Evolutionary conservation across 129 eudicot genomes (phyloP).

Genomic region (Dittrichia graveolens): DNA sequence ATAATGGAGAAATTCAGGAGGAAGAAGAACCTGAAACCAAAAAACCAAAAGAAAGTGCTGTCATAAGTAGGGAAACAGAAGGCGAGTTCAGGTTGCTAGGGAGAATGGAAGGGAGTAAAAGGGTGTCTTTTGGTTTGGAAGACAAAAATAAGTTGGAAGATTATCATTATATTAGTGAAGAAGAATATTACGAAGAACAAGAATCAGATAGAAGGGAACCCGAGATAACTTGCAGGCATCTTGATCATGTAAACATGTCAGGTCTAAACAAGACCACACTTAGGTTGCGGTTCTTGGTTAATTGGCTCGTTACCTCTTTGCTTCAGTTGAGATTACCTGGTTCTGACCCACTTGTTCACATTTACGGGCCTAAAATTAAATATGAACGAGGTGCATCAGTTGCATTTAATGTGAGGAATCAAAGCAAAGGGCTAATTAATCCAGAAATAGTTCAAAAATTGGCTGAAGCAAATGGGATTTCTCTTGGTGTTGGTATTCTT

Average conservation of each 20-base stretch:
- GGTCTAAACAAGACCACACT: constrained; percentile 46
- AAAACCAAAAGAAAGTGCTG: constrained; percentile 40
- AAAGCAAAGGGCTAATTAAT: constrained; percentile 33
- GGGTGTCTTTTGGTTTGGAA: constrained; percentile 43
- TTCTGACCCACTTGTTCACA: constrained; percentile 42
- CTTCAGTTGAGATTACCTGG: constrained; percentile 34
- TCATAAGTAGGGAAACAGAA: constrained; percentile 47
- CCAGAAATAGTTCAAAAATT: constrained; percentile 44
- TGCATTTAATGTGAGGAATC: constrained; percentile 42
- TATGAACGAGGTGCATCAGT: constrained; percentile 49
- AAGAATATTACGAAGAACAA: constrained; percentile 39
- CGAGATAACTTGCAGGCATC: constrained; percentile 44
- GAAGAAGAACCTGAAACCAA: constrained; percentile 41
- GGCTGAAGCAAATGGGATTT: constrained; percentile 40
- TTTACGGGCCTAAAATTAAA: constrained; percentile 47
- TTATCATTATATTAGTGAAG: constrained; percentile 29
- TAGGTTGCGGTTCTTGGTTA: constrained; percentile 41
- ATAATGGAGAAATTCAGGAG: constrained; percentile 32
- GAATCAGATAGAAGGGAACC: constrained; percentile 48
- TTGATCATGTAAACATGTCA: constrained; percentile 47
- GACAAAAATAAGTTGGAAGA: constrained; percentile 34
- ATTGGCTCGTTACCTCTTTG: constrained; percentile 49
- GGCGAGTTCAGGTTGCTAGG: constrained; percentile 44
- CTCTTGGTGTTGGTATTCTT: constrained; percentile 43
- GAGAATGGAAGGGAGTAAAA: constrained; percentile 42